Evolutionary conservation across 306 rosid species (phyloP), one percentile per base, ranked within the genome.

Genomic region (Quillaja saponaria): DNA sequence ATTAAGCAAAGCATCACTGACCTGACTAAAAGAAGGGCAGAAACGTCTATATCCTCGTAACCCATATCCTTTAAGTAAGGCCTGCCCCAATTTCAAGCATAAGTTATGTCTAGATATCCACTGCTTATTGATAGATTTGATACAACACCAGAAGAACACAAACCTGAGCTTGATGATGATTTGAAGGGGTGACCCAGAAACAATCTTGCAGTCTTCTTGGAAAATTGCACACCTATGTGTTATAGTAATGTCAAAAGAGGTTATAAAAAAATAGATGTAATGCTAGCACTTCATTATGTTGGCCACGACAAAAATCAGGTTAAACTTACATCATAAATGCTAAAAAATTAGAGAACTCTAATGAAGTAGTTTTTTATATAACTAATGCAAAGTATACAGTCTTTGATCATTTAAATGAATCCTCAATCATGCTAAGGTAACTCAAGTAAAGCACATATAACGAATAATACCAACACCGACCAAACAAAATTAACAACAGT

Each of bases 51-150:
- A 52, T 91, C 98, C 66, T 91, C 96, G 65, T 82, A 86, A 25
- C 97, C 97, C 97, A 88, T 91, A 63, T 73, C 95, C 78, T 86
- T 86, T 9, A 95, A 84, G 80, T 91, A 81, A 19, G 98, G 96
- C 81, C 96, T 90, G 78, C 19, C 61, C 45, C 67, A 51, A 67
- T 61, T 57, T 41, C 67, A 76, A 66, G 58, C 14, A 74, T 55
- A 66, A 51, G 47, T 28, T 67, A 63, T 21, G 13, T 74, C 35
- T 20, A 11, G 49, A 53, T 28, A 40, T 61, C 42, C 54, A 41
- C 37, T 60, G 58, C 28, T 53, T 50, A 62, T 42, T 38, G 28
- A 31, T 13, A 13, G 37, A 37, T 20, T 28, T 13, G 7, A 49
- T 31, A 34, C 16, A 33, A 20, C 13, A 64, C 38, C 33, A 54